Percentiles rank a stretch among this genome's conserved stretches.
Conservation (phyloP, 495 filamentous ascomycete species). For the Podospora anserina region DNA sequence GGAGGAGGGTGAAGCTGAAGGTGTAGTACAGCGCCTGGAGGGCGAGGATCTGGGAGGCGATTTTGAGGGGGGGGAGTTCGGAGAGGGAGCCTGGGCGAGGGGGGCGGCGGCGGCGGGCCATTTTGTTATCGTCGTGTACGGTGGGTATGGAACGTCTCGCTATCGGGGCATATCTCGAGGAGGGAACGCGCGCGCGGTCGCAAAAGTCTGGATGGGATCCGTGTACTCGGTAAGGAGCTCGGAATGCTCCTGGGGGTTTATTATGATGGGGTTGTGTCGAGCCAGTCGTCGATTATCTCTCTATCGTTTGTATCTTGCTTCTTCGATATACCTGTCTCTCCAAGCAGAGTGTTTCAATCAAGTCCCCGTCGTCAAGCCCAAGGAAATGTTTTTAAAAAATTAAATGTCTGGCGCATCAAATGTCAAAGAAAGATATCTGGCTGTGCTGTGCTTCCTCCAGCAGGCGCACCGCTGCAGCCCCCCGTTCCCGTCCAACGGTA, state of each 20-base stretch:
- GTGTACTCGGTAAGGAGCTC: too few species aligned
- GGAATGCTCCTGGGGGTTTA: too few species aligned
- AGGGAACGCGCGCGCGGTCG: too few species aligned
- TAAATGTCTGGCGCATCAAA: background rate
- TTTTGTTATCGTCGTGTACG: constrained; percentile 26
- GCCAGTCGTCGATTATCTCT: too few species aligned
- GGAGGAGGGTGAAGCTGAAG: constrained; percentile 67
- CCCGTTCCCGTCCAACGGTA: background rate
- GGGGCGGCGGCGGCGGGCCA: constrained; percentile 74
- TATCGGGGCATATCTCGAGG: background rate
- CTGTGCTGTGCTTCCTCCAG: background rate
- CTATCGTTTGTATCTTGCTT: too few species aligned
- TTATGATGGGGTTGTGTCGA: too few species aligned
- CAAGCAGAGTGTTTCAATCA: too few species aligned
- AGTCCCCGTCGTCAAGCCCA: too few species aligned
- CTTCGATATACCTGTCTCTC: too few species aligned
- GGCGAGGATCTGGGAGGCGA: constrained; percentile 79
- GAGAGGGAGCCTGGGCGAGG: constrained; percentile 73
- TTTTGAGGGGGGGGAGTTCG: constrained; percentile 79
- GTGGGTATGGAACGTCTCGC: background rate
- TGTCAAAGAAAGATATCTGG: background rate
- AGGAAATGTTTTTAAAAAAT: too few species aligned
- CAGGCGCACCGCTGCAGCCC: background rate
- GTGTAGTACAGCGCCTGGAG: constrained; percentile 86
- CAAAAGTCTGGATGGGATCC: too few species aligned